Conservation (phyloP, 495 filamentous ascomycete genomes). For the Penicillium taxi region DNA sequence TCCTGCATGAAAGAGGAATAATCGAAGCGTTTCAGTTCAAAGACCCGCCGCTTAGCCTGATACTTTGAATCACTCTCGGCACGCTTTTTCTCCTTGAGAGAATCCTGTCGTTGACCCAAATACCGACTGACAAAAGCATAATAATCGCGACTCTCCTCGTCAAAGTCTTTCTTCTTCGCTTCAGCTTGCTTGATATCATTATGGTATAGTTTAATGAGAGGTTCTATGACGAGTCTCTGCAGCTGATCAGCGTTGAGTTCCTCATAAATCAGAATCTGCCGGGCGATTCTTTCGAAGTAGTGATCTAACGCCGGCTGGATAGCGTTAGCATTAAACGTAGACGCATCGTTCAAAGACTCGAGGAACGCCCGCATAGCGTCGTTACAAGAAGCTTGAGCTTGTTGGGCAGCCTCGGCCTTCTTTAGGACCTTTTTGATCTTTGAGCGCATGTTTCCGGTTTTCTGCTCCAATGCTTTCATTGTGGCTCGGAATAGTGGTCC, state of each 20-base stretch:
- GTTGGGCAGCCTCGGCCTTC: conserved; percentile 76
- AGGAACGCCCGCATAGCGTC: conserved; percentile 75
- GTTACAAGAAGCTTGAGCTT: conserved; percentile 75
- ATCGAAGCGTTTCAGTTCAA: conserved; percentile 95
- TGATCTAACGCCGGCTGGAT: conserved; percentile 94
- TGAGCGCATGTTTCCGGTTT: conserved; percentile 85
- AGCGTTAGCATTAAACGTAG: conserved; percentile 85
- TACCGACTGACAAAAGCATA: conserved; percentile 93
- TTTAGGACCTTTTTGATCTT: conserved; percentile 96
- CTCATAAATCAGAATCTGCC: conserved; percentile 83
- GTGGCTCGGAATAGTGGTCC: conserved; percentile 93
- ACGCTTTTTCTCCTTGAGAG: conserved; percentile 93
- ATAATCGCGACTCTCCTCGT: conserved; percentile 96
- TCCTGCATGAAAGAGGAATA: conserved; percentile 99
- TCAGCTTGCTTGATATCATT: conserved; percentile 98
- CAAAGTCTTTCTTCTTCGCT: conserved; percentile 93
- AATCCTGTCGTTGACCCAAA: conserved; percentile 89
- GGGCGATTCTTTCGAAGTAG: conserved; percentile 95
- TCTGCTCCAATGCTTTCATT: conserved; percentile 93
- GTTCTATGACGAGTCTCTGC: conserved; percentile 89
- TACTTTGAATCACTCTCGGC: conserved; percentile 94
- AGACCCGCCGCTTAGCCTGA: conserved; percentile 84
- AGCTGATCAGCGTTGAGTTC: conserved; percentile 74
- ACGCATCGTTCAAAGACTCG: conserved; percentile 80
- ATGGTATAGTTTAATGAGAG: conserved; percentile 83